These are phyloP conservation scores for Rhynchospora pubera DNA, from an alignment of 176 grass and related monocot genomes.

Conservation along the genomic window DNA sequence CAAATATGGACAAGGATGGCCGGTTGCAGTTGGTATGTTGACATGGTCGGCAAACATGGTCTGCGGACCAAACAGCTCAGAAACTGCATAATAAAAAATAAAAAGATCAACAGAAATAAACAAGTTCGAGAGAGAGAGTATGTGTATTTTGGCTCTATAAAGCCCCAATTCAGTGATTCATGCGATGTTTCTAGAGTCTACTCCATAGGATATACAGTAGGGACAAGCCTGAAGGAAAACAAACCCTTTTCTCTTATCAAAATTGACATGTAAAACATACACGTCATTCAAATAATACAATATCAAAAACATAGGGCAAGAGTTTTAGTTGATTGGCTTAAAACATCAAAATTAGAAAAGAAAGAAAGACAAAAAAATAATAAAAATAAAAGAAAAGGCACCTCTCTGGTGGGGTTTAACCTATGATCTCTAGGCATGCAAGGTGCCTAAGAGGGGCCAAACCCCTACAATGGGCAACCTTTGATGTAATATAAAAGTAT, in stretches of 20 bases:
- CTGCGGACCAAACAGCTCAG: slow-evolving; percentile 5
- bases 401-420: neutral
- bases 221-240: neutral
- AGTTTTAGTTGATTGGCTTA: neutral
- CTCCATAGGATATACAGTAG: neutral
- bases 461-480: slow-evolving; percentile 2
- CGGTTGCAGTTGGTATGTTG: neutral
- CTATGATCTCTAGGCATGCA: neutral
- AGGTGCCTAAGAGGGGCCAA: neutral
- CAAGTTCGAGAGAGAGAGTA: neutral
- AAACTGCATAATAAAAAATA: neutral
- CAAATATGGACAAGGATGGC: slow-evolving; percentile 8
- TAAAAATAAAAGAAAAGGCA: neutral
- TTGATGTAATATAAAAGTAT: neutral
- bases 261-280: neutral
- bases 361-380: neutral
- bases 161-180: neutral
- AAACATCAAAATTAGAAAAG: neutral
- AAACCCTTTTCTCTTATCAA: neutral
- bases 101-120: neutral
- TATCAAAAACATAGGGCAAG: neutral
- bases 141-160: neutral
- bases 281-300: neutral
- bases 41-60: neutral
- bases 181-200: neutral